Evolutionary conservation across 2,329 filamentous ascomycete genomes (phyloP).

Genomic region (Colletotrichum chrysophilum): DNA sequence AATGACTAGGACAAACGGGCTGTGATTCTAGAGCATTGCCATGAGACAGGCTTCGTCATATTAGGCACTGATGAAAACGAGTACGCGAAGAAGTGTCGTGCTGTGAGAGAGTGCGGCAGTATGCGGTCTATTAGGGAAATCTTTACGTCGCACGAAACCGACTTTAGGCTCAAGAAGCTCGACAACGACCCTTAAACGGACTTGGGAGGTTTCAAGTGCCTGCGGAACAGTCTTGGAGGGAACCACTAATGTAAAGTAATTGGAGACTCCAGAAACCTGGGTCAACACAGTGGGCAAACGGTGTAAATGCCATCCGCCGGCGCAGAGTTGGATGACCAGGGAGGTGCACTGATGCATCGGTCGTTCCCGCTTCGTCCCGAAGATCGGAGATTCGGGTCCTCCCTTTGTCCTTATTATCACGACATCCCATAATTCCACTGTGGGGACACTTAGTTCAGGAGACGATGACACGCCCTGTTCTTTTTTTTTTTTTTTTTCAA

Average conservation of each 20-base stretch:
- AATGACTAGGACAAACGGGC: not conserved
- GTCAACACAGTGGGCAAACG: not conserved
- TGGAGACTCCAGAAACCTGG: not conserved
- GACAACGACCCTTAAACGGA: rapidly evolving
- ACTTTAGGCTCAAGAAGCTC: not conserved
- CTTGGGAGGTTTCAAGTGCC: not conserved
- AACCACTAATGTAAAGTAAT: not conserved
- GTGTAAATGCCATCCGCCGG: not conserved
- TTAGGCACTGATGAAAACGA: not conserved
- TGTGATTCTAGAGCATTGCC: not conserved
- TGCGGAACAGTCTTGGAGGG: not conserved
- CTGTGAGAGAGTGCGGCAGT: not conserved
- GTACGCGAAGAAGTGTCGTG: not conserved
- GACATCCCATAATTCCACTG: not conserved
- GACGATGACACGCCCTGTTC: not conserved
- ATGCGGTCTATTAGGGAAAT: not conserved
- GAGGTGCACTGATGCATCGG: not conserved
- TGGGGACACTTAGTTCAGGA: not conserved
- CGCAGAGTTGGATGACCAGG: not conserved
- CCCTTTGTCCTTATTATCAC: not conserved
- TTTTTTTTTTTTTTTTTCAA: too few species aligned
- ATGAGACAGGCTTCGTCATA: not conserved
- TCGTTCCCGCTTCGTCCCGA: not conserved
- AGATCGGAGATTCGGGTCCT: not conserved
- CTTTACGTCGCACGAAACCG: not conserved